Evolutionary conservation across 2,329 filamentous ascomycete genomes (phyloP), one percentile per base, ranked within the genome.

Genomic region (Chrysosporium keratinophilum): DNA sequence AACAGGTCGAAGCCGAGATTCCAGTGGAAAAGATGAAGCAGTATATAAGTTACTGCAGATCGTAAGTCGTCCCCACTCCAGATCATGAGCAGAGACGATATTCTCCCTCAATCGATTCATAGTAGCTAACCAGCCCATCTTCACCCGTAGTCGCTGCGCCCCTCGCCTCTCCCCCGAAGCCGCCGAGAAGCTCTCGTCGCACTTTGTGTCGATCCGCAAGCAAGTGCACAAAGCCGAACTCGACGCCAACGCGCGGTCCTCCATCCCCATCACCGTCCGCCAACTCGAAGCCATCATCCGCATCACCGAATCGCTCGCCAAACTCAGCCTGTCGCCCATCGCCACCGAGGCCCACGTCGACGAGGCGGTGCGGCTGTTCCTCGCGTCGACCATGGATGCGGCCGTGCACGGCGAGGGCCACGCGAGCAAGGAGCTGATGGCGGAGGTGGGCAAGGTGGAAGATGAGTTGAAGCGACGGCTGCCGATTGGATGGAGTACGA

Each of bases 241-340:
- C 43, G 87, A 95, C 64, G 85, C 90, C 58, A 95, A 96, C 69
- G 79, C 86, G 40, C 85, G 93, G 15, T 95, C 88, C 5, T 93
- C 87, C 17, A 97, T 98, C 63, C 93, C 93, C 50, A 98, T 98
- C 69, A 98, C 93, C 0, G 87, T 98, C 50, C 89, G 93, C 68
- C 93, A 98, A 68, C 81, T 98, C 5, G 93, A 98, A 71, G 91
- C 91, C 63, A 95, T 98, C 61, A 87, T 97, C 59, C 91, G 93
- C 67, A 97, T 98, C 65, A 94, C 90, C 2, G 93, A 98, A 69
- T 89, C 93, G 0, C 80, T 98, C 1, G 93, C 93, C 54, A 98
- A 98, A 69, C 76, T 98, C 42, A 83, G 85, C 0, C 79, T 98
- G 7, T 88, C 86, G 0, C 84, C 90, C 2, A 78, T 96, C 41